Base-by-base conservation (phyloP, 768 basidiomycete genomes). In the Auricularia heimuer region DNA sequence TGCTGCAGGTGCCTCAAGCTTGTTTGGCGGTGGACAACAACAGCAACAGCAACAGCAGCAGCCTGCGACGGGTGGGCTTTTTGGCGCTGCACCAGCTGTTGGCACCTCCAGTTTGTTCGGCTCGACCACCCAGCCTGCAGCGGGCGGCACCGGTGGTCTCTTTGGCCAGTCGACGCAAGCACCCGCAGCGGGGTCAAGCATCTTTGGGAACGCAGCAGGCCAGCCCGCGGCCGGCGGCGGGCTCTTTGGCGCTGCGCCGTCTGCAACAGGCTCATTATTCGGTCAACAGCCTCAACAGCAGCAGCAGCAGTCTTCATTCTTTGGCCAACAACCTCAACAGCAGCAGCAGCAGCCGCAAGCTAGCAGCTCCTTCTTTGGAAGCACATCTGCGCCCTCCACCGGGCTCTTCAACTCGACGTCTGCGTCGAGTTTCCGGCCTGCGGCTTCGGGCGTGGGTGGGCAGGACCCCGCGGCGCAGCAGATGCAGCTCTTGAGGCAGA, bases 401-500 rank as follows among this genome's bases (percentile, higher is more conserved):
- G 56, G 56, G 24, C 29, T 67, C 64, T 44, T 68, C 66, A 36
- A 37, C 62, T 35, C 33, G 63, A n/a, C 64, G 70, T 67, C 34
- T 7, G 24, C 29, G 24, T 29, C 56, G 18, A 69, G 14, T 68
- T 68, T n/a, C 67, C 61, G 4, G 68, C 74, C n/a, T 69, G 68
- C 7, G 70, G 76, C 56, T 80, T 78, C 62, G 75, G 75, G 39
- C 75, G 71, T 45, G 65, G 68, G 16, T 64, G 64, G 16, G 69
- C 51, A 67, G 68, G 66, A 60, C 36, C 71, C 44, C 74, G 73
- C 56, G 72, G 72, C 12, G 58, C 56, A 61, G n/a, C 62, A 62
- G 65, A 68, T 74, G 2, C 80, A 77, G 45, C 70, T 90, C 29
- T 73, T 76, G 10, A 82, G 85, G 63, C 81, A 82, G 65, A 85